These are phyloP conservation scores for Pulveroboletus sp. DNA, from an alignment of 768 basidiomycete species.

Conservation along the genomic window DNA sequence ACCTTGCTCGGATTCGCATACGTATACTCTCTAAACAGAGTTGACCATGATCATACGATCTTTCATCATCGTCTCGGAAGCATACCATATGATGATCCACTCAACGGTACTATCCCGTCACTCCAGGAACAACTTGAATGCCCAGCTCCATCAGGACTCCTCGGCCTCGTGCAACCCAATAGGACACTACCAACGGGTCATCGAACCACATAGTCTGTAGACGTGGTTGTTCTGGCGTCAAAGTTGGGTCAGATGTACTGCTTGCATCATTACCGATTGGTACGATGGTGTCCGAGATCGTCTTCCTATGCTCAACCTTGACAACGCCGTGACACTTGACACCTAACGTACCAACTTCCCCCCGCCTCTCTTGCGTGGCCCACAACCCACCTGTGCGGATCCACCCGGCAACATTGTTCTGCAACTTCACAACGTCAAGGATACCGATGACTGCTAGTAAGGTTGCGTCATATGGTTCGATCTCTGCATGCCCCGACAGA, in stretches of 20 bases:
- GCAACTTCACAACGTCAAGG: constrained; percentile 51
- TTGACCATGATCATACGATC: not conserved
- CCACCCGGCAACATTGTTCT: constrained; percentile 68
- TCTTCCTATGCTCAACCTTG: not conserved
- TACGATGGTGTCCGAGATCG: not conserved
- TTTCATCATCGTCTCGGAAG: not conserved
- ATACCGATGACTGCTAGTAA: constrained; percentile 63
- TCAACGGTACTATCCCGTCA: constrained; percentile 20
- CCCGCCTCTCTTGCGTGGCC: constrained; percentile 7
- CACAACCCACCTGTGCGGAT: constrained; percentile 51
- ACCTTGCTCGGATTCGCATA: not conserved
- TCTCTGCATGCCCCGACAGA: constrained; percentile 2
- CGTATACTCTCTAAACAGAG: not conserved
- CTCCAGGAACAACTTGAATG: constrained; percentile 44
- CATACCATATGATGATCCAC: not conserved
- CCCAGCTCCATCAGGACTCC: constrained; percentile 44
- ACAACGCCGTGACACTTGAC: not conserved
- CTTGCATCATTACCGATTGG: constrained; percentile 14
- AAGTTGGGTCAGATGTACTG: constrained; percentile 5
- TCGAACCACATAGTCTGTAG: constrained; percentile 48
- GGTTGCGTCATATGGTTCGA: constrained; percentile 43
- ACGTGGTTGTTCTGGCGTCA: constrained; percentile 4
- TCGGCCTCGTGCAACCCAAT: constrained; percentile 53
- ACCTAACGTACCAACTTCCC: not conserved
- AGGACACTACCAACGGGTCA: constrained; percentile 33